phyloP scores from a whole-genome alignment of 2,329 filamentous ascomycete species.

The Aplosporella prunicola region DNA sequence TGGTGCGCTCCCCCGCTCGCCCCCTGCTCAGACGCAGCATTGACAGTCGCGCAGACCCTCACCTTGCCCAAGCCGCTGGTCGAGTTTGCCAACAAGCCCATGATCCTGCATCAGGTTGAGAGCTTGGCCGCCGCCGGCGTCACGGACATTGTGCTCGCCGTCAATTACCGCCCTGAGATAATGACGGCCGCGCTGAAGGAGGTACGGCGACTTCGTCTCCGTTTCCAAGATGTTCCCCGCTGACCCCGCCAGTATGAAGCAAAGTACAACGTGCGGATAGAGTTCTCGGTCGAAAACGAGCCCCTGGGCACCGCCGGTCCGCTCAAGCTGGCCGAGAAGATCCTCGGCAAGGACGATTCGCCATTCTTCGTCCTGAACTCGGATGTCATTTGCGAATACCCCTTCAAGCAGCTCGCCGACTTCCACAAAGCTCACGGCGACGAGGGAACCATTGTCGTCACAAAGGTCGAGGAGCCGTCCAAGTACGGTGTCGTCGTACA shows the following conservation, averaged over 20 bases:
- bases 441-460: conserved; percentile 96
- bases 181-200: conserved; percentile 92
- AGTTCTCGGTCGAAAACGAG: conserved; percentile 94
- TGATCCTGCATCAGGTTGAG: conserved; percentile 98
- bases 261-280: conserved; percentile 87
- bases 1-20: conserved; percentile 48
- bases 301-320: conserved; percentile 91
- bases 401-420: conserved; percentile 76
- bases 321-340: conserved; percentile 87
- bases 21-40: conserved; percentile 16
- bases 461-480: conserved; percentile 96
- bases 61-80: conserved; percentile 96
- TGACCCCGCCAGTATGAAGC: conserved; percentile 62
- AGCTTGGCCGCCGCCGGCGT: conserved; percentile 87
- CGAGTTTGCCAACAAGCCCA: conserved; percentile 97
- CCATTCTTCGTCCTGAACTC: conserved; percentile 99
- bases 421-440: conserved; percentile 92
- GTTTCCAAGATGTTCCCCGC: background rate
- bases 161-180: conserved; percentile 97
- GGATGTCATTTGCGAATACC: conserved; percentile 96
- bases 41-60: conserved; percentile 57
- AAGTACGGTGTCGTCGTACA: conserved; percentile 99
- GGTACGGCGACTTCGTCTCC: conserved; percentile 42
- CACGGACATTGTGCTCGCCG: conserved; percentile 92
- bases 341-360: conserved; percentile 82